These are phyloP conservation scores for Halenospora varia DNA, from an alignment of 495 filamentous ascomycete genomes.

Conservation along the genomic window DNA sequence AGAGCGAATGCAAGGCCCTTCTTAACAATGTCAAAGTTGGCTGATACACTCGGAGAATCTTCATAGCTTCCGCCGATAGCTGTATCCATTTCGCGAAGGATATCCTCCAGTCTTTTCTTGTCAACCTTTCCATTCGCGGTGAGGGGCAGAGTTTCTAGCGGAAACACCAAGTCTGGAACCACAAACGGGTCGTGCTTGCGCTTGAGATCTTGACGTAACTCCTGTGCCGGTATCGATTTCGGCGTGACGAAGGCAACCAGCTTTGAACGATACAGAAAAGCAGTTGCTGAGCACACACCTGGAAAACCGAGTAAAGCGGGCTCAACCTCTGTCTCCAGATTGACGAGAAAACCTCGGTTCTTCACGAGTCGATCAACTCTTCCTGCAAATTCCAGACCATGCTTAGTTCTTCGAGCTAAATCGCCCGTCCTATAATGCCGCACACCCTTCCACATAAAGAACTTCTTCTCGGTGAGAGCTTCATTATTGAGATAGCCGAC, in stretches of 20 bases:
- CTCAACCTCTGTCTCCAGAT: not conserved
- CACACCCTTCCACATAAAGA: not conserved
- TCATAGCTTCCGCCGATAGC: too few relatives aligned
- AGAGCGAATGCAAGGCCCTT: not conserved
- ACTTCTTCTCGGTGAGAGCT: not conserved
- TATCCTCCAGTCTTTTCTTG: not conserved
- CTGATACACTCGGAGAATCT: too few relatives aligned
- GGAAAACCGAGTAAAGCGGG: not conserved
- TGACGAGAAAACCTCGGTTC: not conserved
- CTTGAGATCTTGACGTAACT: not conserved
- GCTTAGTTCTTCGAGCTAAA: not conserved
- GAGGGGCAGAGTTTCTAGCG: not conserved
- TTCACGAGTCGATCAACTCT: not conserved
- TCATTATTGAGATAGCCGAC: not conserved
- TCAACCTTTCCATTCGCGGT: not conserved
- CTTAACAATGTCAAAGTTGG: not conserved
- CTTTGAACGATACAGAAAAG: not conserved
- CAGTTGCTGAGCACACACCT: not conserved
- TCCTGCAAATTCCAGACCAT: not conserved
- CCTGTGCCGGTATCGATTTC: not conserved
- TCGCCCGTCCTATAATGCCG: not conserved
- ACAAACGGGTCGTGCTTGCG: not conserved
- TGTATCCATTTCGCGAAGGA: not conserved
- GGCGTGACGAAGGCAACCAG: not conserved
- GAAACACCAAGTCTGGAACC: not conserved